These are phyloP conservation scores for Cyanophora paradoxa DNA, from an alignment of 78 protist genomes.

Conservation along the genomic window DNA sequence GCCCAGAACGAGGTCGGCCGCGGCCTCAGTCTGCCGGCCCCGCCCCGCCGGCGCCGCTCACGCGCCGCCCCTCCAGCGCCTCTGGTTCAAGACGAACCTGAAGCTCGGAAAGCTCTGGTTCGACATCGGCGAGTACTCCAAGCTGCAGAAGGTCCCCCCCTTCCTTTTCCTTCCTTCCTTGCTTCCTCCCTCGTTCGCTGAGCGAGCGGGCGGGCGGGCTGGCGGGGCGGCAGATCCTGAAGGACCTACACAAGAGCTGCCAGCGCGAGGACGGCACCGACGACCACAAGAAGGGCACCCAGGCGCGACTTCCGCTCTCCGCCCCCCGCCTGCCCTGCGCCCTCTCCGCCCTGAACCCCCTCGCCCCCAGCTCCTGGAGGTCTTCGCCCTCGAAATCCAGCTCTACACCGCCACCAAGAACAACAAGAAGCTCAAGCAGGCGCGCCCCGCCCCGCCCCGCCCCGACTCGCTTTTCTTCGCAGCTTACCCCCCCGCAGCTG, in stretches of 20 bases:
- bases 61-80: constrained; percentile 23
- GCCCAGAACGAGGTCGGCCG: constrained; percentile 12
- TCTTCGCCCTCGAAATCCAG: constrained; percentile 93
- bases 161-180: neutral
- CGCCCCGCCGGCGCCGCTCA: neutral
- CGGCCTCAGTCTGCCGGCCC: neutral
- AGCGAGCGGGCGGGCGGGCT: too few relatives aligned
- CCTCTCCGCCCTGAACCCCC: constrained; percentile 43
- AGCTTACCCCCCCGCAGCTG: too few relatives aligned
- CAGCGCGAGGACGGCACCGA: constrained; percentile 46
- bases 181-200: too few relatives aligned
- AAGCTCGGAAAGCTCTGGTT: constrained; percentile 53
- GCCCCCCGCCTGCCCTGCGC: constrained; percentile 38
- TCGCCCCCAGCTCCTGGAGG: constrained; percentile 82
- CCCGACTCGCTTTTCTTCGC: too few relatives aligned
- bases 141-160: neutral
- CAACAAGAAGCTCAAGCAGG: constrained; percentile 71
- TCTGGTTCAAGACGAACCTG: constrained; percentile 78
- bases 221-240: constrained; percentile 4
- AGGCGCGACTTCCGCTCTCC: constrained; percentile 32
- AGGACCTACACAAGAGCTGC: constrained; percentile 16
- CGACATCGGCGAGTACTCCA: constrained; percentile 36
- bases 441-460: too few relatives aligned
- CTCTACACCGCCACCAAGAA: constrained; percentile 65
- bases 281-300: constrained; percentile 57